Percentiles rank a stretch among this genome's conserved stretches.
These are phyloP conservation scores for Cryphonectria naterciae DNA, from an alignment of 2,329 filamentous ascomycete genomes.

Conservation along the genomic window DNA sequence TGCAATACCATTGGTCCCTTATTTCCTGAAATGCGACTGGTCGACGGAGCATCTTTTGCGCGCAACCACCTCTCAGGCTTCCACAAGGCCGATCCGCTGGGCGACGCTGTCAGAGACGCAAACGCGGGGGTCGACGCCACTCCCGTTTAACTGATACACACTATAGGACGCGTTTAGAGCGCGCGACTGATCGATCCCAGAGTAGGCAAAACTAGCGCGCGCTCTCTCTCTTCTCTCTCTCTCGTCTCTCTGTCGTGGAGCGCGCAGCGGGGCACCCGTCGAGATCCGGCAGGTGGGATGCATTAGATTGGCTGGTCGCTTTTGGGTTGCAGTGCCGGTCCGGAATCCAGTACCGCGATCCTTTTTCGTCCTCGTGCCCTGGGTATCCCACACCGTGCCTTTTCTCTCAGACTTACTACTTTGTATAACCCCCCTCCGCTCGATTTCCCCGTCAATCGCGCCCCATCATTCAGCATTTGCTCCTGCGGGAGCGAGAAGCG, in stretches of 20 bases:
- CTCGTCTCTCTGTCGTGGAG: not conserved
- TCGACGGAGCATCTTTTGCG: not conserved
- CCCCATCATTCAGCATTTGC: not conserved
- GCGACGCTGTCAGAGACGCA: not conserved
- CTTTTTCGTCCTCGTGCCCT: not conserved
- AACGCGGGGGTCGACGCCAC: not conserved
- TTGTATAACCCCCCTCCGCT: not conserved
- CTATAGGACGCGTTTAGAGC: not conserved
- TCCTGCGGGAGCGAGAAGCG: not conserved
- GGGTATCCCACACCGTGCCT: not conserved
- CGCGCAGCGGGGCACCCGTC: not conserved
- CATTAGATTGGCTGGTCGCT: not conserved
- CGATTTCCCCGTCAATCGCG: not conserved
- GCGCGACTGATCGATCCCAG: slow-evolving; percentile 1
- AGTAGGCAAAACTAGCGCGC: not conserved
- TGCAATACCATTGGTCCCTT: not conserved
- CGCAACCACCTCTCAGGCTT: not conserved
- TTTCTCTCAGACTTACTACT: not conserved
- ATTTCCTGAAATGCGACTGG: not conserved
- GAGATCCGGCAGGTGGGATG: not conserved
- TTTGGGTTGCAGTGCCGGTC: not conserved
- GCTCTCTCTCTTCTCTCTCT: not conserved
- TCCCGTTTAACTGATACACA: not conserved
- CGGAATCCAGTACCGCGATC: not conserved
- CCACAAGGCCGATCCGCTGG: not conserved